Evolutionary conservation across 345 rosid genomes (phyloP).

Genomic region (Lepidium africanum): DNA sequence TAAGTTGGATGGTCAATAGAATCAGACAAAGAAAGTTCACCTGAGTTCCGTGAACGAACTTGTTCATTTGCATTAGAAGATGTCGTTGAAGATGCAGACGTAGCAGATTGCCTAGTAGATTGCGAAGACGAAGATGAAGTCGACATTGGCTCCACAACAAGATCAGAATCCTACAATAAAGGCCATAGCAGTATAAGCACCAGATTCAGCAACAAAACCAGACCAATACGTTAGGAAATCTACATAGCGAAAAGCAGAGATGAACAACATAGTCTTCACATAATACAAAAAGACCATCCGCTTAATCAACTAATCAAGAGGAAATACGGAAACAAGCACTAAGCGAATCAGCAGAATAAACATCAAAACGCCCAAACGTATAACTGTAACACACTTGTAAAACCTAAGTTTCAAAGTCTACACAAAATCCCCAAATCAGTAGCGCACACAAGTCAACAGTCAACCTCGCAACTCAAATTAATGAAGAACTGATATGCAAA

Average conservation of each 20-base stretch:
- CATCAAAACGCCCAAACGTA: not conserved
- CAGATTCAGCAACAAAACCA: not conserved
- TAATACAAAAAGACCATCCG: not conserved
- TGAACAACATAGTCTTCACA: not conserved
- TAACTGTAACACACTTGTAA: too few relatives aligned
- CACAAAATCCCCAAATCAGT: not conserved
- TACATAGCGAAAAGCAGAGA: not conserved
- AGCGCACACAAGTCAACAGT: not conserved
- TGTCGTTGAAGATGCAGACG: conserved; percentile 49
- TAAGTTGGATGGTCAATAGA: not conserved
- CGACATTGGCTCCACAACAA: conserved; percentile 82
- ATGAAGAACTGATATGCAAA: not conserved
- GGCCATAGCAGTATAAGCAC: conserved; percentile 7
- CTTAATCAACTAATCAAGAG: not conserved
- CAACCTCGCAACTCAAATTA: not conserved
- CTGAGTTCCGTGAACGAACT: conserved; percentile 50
- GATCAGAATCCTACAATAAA: conserved; percentile 67
- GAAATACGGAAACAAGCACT: not conserved
- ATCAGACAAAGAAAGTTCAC: conserved; percentile 21
- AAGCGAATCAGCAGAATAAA: not conserved
- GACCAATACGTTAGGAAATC: not conserved
- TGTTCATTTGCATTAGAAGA: conserved; percentile 40
- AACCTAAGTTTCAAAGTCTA: conserved; percentile 3
- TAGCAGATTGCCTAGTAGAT: conserved; percentile 45
- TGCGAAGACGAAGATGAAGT: conserved; percentile 53